phyloP scores from a whole-genome alignment of 331 rosid species.

The Quercus tomentella region DNA sequence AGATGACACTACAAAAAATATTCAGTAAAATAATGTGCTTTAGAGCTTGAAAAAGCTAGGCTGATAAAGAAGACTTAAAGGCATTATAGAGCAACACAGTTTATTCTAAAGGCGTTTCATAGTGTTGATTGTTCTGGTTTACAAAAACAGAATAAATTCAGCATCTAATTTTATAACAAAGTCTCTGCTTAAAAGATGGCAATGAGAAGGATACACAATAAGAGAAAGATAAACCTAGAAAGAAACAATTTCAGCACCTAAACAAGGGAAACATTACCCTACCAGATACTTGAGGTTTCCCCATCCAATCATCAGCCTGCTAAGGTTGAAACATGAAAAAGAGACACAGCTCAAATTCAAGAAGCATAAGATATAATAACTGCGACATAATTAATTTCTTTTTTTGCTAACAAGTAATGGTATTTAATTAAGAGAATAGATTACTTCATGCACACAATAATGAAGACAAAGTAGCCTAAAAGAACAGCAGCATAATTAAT shows the following conservation, averaged over 20 bases:
- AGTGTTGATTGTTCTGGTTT: neutral
- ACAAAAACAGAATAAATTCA: neutral
- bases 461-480: too few species aligned
- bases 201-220: neutral
- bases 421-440: too few species aligned
- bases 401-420: too few species aligned
- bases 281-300: slow-evolving; percentile 43
- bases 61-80: neutral
- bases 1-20: neutral
- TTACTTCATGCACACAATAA: too few species aligned
- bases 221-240: neutral
- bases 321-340: slow-evolving; percentile 26
- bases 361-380: neutral
- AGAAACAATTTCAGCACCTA: slow-evolving; percentile 13
- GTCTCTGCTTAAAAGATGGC: neutral
- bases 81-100: neutral
- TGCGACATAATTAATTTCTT: neutral
- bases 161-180: neutral
- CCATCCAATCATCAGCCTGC: slow-evolving; percentile 51
- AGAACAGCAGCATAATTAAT: neutral
- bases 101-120: neutral
- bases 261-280: slow-evolving; percentile 28
- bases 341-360: slow-evolving; percentile 20
- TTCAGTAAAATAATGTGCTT: neutral
- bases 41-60: neutral